Evolutionary conservation across 2,329 filamentous ascomycete genomes (phyloP), one percentile per base, ranked within the genome.

Genomic region (Coniosporium tulheliwenetii): DNA sequence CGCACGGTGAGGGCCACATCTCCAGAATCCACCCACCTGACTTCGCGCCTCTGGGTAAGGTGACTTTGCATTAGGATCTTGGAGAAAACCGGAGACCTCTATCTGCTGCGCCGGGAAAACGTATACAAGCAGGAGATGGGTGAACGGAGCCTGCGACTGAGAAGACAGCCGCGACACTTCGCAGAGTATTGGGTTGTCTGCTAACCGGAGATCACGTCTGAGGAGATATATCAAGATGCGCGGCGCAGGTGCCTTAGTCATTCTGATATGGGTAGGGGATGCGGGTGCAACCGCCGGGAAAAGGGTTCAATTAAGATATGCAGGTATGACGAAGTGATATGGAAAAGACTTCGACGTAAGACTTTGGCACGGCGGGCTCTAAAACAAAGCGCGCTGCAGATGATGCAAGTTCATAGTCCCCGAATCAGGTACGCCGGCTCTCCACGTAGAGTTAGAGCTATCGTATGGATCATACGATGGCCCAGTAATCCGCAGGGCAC

Each of bases 171-270:
- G 55, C 19, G 63, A 59, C 5, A 70, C 58, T 43, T 69, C 64
- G 52, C 84, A 68, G 14, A 89, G 69, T 35, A 86, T 68, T 0
- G 81, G 81, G 51, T 87, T 87, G 58, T 89, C 83, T 26, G 73
- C 67, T 19, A 82, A 65, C 44, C 84, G 78, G 14, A 86, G 66
- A 54, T 89, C 84, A 48, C 78, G 75, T 36, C 82, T 75, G 31
- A 87, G 58, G 15, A 87, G 57, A 52, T 85, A 86, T 41, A 89
- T 66, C 39, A 86, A 62, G 16, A 83, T 66, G 36, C 60, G 63
- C 5, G 49, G 55, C 13, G 59, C 19, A 26, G 19, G 19, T 26
- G 19, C 19, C 19, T 26, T 3, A 26, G 19, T 3, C 19, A 26
- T 26, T 3, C 19, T 26, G 19, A 26, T 26, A 26, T 26, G 19